These are phyloP conservation scores for Lentinula sp. DNA, from an alignment of 768 basidiomycete species.

Conservation along the genomic window DNA sequence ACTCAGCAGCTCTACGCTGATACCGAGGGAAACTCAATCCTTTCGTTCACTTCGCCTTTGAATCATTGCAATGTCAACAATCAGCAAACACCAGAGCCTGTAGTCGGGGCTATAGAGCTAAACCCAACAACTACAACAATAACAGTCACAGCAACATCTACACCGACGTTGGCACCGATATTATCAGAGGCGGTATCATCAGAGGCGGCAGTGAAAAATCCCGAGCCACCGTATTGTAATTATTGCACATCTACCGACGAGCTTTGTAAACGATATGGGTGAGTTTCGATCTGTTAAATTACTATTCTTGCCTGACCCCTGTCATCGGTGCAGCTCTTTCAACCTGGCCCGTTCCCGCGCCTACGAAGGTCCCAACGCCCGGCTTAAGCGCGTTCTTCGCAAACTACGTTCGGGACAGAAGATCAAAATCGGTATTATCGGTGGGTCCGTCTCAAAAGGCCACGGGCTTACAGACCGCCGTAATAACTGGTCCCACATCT, in stretches of 20 bases:
- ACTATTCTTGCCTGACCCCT: neutral
- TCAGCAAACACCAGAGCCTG: neutral
- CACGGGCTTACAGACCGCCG: neutral
- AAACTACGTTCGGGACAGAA: neutral
- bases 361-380: constrained; percentile 3
- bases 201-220: neutral
- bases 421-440: constrained; percentile 3
- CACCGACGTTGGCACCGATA: neutral
- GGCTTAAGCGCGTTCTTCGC: neutral
- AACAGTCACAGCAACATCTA: neutral
- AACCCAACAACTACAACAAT: neutral
- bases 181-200: neutral
- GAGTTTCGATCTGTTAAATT: neutral
- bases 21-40: neutral
- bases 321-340: neutral
- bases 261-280: constrained; percentile 2
- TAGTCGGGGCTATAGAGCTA: neutral
- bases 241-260: constrained; percentile 1
- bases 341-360: constrained; percentile 1
- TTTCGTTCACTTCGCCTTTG: neutral
- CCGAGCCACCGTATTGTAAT: neutral
- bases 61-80: neutral
- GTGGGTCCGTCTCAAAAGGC: neutral
- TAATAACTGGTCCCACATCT: neutral
- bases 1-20: neutral